Evolutionary conservation across 1,284 basidiomycete genomes (phyloP).

Genomic region (Hymenochaete sp.): DNA sequence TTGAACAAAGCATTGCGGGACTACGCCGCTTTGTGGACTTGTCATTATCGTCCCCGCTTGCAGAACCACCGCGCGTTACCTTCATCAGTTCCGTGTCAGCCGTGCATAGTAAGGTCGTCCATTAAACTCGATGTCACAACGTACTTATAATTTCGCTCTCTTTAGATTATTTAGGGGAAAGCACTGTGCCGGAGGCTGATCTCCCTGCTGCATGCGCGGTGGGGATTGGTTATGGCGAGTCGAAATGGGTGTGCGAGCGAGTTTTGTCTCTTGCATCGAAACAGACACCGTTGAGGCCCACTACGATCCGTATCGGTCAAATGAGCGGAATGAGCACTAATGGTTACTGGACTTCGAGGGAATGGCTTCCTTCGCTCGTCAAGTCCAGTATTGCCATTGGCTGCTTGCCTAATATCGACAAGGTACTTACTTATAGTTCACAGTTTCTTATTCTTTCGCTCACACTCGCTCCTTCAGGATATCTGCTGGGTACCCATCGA

Average conservation of each 20-base stretch:
- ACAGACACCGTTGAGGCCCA: slow-evolving; percentile 21
- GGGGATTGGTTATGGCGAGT: slow-evolving; percentile 28
- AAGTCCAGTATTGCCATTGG: slow-evolving; percentile 15
- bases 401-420: slow-evolving; percentile 17
- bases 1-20: slow-evolving; percentile 21
- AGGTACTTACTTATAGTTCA: slow-evolving; percentile 6
- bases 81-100: slow-evolving; percentile 30
- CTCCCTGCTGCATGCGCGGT: slow-evolving; percentile 21
- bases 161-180: slow-evolving; percentile 19
- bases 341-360: slow-evolving; percentile 26
- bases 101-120: slow-evolving; percentile 20
- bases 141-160: not conserved
- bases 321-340: slow-evolving; percentile 22
- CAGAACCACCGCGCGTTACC: slow-evolving; percentile 23
- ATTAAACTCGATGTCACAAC: not conserved
- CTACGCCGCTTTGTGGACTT: slow-evolving; percentile 24
- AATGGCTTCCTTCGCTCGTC: slow-evolving; percentile 28
- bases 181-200: slow-evolving; percentile 18
- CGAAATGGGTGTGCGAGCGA: slow-evolving; percentile 30
- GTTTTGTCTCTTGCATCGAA: slow-evolving; percentile 23
- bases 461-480: not conserved
- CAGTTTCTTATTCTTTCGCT: not conserved
- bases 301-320: slow-evolving; percentile 22
- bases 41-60: slow-evolving; percentile 23
- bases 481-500: slow-evolving; percentile 22